phyloP scores from a whole-genome alignment of 371 early-diverging fungal species.

The Choanephora cucurbitarum region DNA sequence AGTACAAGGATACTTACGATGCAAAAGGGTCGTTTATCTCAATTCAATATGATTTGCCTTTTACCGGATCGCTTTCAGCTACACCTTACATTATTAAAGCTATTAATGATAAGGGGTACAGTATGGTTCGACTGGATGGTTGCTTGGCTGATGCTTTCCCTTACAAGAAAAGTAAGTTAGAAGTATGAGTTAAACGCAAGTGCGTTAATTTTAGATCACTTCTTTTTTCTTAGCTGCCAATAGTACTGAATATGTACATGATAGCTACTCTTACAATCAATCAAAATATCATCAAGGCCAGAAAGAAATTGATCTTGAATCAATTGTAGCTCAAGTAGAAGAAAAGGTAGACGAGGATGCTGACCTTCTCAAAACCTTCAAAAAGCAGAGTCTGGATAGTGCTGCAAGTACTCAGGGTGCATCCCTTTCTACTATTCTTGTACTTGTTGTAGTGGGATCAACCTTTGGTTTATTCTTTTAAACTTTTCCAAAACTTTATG shows the following conservation, averaged over 20 bases:
- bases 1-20: conserved; percentile 47
- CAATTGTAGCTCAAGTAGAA: not conserved
- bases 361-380: not conserved
- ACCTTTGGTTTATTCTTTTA: not conserved
- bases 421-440: not conserved
- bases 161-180: conserved; percentile 48
- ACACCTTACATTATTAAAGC: conserved; percentile 49
- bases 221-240: conserved; percentile 25
- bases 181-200: not conserved
- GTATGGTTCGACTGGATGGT: conserved; percentile 61
- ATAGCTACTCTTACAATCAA: conserved; percentile 50
- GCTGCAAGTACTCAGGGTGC: not conserved
- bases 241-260: conserved; percentile 36
- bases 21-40: conserved; percentile 55
- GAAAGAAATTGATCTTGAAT: conserved; percentile 12
- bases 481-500: too few species aligned
- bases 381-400: not conserved
- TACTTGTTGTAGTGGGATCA: not conserved
- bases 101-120: conserved; percentile 53
- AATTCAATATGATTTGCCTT: conserved; percentile 59
- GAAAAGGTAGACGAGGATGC: not conserved
- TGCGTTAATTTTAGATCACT: too few species aligned
- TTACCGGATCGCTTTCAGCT: conserved; percentile 52
- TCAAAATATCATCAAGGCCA: conserved; percentile 54
- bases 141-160: conserved; percentile 57